phyloP scores from a whole-genome alignment of 148 eudicot genomes.

The Pouteria glomerata region DNA sequence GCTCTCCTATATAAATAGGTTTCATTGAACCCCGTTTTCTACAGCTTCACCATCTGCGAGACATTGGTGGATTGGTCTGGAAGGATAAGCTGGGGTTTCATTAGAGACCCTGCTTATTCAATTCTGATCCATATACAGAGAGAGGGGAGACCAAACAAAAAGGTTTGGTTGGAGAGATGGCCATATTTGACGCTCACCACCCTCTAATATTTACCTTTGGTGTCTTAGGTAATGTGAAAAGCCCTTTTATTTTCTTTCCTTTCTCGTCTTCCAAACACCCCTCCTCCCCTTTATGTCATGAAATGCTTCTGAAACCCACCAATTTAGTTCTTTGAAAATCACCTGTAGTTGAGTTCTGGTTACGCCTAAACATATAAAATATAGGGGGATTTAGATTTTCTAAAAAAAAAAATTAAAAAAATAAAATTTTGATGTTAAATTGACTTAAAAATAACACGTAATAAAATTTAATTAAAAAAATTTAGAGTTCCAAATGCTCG shows the following conservation, averaged over 20 bases:
- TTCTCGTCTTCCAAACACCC: background rate
- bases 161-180: conserved; percentile 18
- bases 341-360: too few relatives aligned
- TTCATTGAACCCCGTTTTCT: background rate
- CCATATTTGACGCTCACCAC: conserved; percentile 20
- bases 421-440: too few relatives aligned
- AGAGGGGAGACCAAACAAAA: background rate
- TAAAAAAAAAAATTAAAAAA: too few relatives aligned
- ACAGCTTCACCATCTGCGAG: conserved; percentile 16
- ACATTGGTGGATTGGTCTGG: background rate
- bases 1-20: conserved; percentile 12
- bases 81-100: conserved; percentile 13
- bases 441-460: too few relatives aligned
- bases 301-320: too few relatives aligned
- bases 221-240: conserved; percentile 26
- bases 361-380: too few relatives aligned
- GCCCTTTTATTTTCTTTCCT: background rate
- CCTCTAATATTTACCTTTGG: conserved; percentile 30
- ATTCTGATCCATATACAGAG: background rate
- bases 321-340: too few relatives aligned
- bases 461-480: too few relatives aligned
- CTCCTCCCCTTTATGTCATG: too few relatives aligned
- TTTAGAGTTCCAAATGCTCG: too few relatives aligned
- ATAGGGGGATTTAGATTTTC: too few relatives aligned
- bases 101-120: background rate